A percentile compares a stretch with the other conserved stretches of the same genome.
phyloP scores from a whole-genome alignment of 1,284 basidiomycete species.

The Ceratobasidium sp. region DNA sequence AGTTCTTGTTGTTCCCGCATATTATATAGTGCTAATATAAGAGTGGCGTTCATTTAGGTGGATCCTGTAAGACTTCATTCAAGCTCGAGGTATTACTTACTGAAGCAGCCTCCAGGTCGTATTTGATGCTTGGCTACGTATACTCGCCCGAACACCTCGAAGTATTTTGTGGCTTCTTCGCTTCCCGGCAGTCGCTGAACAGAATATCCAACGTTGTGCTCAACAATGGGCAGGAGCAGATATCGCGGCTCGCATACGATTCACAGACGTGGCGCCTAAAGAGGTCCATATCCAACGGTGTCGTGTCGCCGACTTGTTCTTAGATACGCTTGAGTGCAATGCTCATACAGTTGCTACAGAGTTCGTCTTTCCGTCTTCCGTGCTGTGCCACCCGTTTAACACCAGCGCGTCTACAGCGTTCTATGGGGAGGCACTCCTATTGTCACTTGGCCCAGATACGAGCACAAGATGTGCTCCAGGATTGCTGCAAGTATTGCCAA shows the following conservation, averaged over 20 bases:
- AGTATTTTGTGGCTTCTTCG: conserved; percentile 74
- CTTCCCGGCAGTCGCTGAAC: conserved; percentile 70
- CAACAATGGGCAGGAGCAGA: conserved; percentile 67
- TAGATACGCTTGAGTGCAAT: conserved; percentile 76
- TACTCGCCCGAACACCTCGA: conserved; percentile 65
- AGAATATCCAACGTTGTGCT: conserved; percentile 67
- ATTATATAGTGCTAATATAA: conserved; percentile 6
- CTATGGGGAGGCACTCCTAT: conserved; percentile 74
- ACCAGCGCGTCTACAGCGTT: conserved; percentile 56
- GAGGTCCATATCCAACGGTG: conserved; percentile 68
- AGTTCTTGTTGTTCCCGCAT: conserved; percentile 1
- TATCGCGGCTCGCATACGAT: conserved; percentile 67
- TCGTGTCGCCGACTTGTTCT: conserved; percentile 69
- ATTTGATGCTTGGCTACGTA: conserved; percentile 70
- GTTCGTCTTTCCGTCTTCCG: conserved; percentile 55
- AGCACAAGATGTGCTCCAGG: conserved; percentile 72
- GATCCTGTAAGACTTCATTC: conserved; percentile 61
- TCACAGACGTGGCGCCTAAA: conserved; percentile 71
- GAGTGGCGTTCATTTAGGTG: conserved; percentile 55
- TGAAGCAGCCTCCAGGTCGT: conserved; percentile 56
- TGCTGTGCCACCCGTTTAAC: neutral
- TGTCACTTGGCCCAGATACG: conserved; percentile 69
- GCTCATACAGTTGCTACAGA: conserved; percentile 75
- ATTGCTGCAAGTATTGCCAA: conserved; percentile 70
- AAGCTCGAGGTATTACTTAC: neutral